phyloP scores from a whole-genome alignment of 148 eudicot genomes.

The Vaccinium darrowii region DNA sequence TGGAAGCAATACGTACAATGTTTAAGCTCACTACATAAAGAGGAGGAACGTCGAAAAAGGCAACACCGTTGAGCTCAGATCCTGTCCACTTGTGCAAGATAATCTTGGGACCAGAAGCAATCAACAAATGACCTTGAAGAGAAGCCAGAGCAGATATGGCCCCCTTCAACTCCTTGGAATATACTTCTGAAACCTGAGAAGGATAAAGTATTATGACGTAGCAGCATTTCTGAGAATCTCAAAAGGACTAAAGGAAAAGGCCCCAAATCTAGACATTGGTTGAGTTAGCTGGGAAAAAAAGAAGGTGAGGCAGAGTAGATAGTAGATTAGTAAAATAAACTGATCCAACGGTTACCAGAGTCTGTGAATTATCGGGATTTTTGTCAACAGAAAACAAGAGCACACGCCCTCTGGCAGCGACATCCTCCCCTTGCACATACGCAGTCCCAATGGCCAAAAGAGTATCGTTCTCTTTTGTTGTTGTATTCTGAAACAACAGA shows the following conservation, averaged over 20 bases:
- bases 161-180: conserved; percentile 93
- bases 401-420: conserved; percentile 96
- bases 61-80: conserved; percentile 83
- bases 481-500: conserved; percentile 61
- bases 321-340: background rate
- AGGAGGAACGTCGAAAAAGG: conserved; percentile 89
- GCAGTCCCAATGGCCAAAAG: conserved; percentile 97
- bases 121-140: conserved; percentile 90
- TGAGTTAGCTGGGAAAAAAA: conserved; percentile 6
- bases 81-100: conserved; percentile 94
- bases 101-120: conserved; percentile 96
- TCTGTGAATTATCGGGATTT: conserved; percentile 58
- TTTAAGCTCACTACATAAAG: conserved; percentile 98
- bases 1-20: conserved; percentile 55
- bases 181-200: conserved; percentile 76
- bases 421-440: conserved; percentile 98
- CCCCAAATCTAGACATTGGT: background rate
- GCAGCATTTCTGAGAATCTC: conserved; percentile 5
- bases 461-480: conserved; percentile 80
- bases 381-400: conserved; percentile 79
- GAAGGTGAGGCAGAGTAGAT: background rate
- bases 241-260: background rate
- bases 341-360: conserved; percentile 38
- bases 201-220: background rate
- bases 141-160: conserved; percentile 97